phyloP scores from a whole-genome alignment of 2,329 filamentous ascomycete species.

The Fusarium sambucinum region DNA sequence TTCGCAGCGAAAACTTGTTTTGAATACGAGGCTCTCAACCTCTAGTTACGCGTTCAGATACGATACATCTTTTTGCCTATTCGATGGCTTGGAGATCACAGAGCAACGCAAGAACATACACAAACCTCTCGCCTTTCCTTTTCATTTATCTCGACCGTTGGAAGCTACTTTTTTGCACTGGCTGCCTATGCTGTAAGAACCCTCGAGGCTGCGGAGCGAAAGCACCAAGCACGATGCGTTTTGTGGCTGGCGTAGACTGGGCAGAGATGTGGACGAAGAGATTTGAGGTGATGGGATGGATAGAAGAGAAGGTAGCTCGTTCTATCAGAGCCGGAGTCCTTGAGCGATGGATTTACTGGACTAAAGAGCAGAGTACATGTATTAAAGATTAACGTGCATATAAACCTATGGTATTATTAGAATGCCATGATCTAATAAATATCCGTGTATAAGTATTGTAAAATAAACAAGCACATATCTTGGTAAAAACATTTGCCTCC shows the following conservation, averaged over 20 bases:
- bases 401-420: neutral
- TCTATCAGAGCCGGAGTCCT: conserved; percentile 72
- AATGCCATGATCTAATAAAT: no score
- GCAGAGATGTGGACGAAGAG: conserved; percentile 26
- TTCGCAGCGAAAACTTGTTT: conserved; percentile 20
- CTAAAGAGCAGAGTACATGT: conserved; percentile 73
- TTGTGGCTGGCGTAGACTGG: conserved; percentile 3
- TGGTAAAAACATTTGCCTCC: neutral
- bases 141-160: neutral
- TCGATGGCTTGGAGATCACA: conserved; percentile 70
- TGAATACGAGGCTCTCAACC: neutral
- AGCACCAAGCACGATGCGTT: conserved; percentile 49
- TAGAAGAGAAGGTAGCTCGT: conserved; percentile 57
- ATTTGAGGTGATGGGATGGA: conserved; percentile 27
- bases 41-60: conserved; percentile 67
- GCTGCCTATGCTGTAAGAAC: conserved; percentile 2
- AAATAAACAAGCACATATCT: neutral
- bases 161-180: conserved; percentile 3
- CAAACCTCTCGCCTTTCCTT: conserved; percentile 3
- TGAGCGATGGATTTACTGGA: conserved; percentile 70
- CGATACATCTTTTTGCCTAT: conserved; percentile 71
- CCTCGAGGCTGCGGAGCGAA: conserved; percentile 46
- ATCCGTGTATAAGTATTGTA: neutral
- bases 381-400: neutral
- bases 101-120: conserved; percentile 69